Evolutionary conservation across 768 basidiomycete species (phyloP), one percentile per base, ranked within the genome.

Genomic region (Boletus vinaceobasis): DNA sequence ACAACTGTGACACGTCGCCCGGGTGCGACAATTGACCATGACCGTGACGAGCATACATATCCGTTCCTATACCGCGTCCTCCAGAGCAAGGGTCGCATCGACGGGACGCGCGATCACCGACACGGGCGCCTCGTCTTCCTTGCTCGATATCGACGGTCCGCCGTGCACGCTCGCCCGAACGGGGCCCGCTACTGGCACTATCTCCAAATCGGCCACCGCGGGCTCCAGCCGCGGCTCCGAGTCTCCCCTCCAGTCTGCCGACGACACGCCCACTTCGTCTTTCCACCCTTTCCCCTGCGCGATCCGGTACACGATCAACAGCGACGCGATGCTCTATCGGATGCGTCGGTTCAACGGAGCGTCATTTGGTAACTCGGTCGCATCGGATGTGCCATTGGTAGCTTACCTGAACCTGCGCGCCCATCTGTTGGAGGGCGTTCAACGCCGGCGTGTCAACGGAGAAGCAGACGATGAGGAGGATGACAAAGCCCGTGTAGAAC

Each of bases 301-400:
- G n/a, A 64, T 65, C 11, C 63, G 60, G 40, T 62, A 64, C 2
- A 64, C 56, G 35, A 64, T 65, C 43, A 64, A 27, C 26, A 62
- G n/a, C 1, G 63, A 48, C 6, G 60, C 21, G 31, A 65, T 65
- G 35, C 46, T 14, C 63, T 64, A 14, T 37, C 4, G 14, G 14
- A 48, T 15, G 7, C 14, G 33, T 47, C 43, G n/a, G 35, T 23
- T n/a, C 19, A 38, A 47, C 2, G 11, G 26, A 9, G 15, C 10
- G 9, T 51, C 13, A 32, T 21, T 48, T 17, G 38, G 43, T 31
- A 23, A 23, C 21, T 53, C 29, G 48, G 39, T 35, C 33, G 17
- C 3, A 1, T 26, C 19, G 19, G 48, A 50, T 8, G 26, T 21
- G 32, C 23, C 8, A 26, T 11, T 13, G 26, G 17, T 7, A 14